phyloP scores from a whole-genome alignment of 345 rosid genomes.

The Gossypium stocksii region DNA sequence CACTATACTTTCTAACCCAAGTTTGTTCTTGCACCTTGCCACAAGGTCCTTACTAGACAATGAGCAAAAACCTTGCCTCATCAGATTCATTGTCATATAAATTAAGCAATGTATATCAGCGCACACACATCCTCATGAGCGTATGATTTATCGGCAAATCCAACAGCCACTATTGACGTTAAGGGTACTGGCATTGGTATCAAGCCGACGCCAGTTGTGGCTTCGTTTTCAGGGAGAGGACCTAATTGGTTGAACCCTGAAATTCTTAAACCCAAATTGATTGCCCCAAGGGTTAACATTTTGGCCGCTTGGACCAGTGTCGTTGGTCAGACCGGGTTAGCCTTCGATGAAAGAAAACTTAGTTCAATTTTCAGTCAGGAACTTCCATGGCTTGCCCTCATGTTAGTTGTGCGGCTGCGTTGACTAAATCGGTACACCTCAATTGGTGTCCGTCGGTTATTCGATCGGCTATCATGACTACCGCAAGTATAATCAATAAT shows the following conservation, averaged over 20 bases:
- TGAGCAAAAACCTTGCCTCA: constrained; percentile 14
- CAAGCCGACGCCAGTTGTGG: constrained; percentile 81
- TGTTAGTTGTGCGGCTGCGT: constrained; percentile 77
- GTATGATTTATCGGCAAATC: constrained; percentile 14
- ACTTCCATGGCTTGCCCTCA: constrained; percentile 95
- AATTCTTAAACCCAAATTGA: constrained; percentile 74
- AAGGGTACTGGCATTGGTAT: constrained; percentile 65
- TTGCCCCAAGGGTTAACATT: constrained; percentile 79
- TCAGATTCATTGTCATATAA: not conserved
- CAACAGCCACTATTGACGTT: constrained; percentile 63
- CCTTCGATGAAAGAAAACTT: constrained; percentile 59
- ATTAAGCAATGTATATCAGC: too few species aligned
- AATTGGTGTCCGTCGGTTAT: constrained; percentile 78
- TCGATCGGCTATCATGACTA: constrained; percentile 84
- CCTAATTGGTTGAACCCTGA: constrained; percentile 74
- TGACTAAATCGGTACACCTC: constrained; percentile 78
- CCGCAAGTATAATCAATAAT: constrained; percentile 49
- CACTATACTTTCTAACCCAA: too few species aligned
- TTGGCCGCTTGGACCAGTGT: constrained; percentile 84
- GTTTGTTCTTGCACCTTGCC: too few species aligned
- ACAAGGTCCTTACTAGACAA: too few species aligned
- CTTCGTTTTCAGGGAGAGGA: constrained; percentile 79
- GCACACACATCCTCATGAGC: too few species aligned
- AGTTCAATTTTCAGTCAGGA: constrained; percentile 76
- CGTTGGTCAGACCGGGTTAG: constrained; percentile 69